phyloP scores from a whole-genome alignment of 805 yeast genomes.

The Cyberlindnera subsufficiens region DNA sequence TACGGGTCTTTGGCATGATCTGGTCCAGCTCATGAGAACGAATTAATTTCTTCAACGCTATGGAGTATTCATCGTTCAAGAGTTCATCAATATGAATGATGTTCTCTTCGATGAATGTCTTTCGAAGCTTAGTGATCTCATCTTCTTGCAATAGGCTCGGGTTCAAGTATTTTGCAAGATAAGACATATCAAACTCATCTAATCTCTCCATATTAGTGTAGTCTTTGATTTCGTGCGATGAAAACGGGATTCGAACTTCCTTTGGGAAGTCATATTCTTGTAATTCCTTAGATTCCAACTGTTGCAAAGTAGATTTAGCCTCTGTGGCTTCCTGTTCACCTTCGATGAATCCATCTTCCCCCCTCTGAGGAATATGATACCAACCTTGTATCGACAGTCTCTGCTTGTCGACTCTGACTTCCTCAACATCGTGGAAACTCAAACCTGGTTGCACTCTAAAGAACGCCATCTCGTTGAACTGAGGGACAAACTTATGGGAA shows the following conservation, averaged over 20 bases:
- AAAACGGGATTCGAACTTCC: constrained; percentile 39
- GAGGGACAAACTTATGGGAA: constrained; percentile 70
- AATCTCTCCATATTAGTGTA: constrained; percentile 20
- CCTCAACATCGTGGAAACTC: constrained; percentile 97
- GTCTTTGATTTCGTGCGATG: constrained; percentile 32
- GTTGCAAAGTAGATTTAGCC: constrained; percentile 71
- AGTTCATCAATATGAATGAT: constrained; percentile 61
- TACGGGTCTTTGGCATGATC: constrained; percentile 48
- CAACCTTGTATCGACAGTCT: constrained; percentile 95
- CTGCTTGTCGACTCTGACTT: constrained; percentile 86
- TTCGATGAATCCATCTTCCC: constrained; percentile 77
- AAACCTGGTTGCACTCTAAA: constrained; percentile 95
- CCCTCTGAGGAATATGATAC: constrained; percentile 96
- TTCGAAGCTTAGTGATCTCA: constrained; percentile 38
- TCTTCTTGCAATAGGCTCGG: constrained; percentile 38
- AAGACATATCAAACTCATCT: constrained; percentile 37
- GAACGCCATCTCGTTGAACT: constrained; percentile 93
- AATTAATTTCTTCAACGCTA: constrained; percentile 38
- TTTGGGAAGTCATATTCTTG: constrained; percentile 83
- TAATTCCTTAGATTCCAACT: constrained; percentile 66
- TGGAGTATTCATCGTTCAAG: constrained; percentile 50
- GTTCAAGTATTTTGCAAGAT: constrained; percentile 51
- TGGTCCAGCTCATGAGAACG: constrained; percentile 56
- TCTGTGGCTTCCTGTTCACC: constrained; percentile 82
- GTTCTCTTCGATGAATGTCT: constrained; percentile 59